Evolutionary conservation across 306 rosid species (phyloP).

Genomic region (Calophaca sinica): DNA sequence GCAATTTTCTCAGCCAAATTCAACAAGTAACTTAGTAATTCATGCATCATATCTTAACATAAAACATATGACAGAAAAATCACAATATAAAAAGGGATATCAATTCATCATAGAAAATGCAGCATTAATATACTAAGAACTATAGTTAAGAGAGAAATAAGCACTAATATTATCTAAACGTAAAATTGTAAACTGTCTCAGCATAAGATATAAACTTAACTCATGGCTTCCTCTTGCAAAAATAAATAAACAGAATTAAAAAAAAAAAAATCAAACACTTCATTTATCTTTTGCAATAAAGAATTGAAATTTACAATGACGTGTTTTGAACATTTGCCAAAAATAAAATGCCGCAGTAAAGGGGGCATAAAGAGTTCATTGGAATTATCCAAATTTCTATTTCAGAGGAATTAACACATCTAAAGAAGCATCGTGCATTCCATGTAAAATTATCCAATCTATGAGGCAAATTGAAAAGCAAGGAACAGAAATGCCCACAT

Average conservation of each 20-base stretch:
- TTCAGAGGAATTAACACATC: background rate
- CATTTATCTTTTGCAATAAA: background rate
- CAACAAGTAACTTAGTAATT: background rate
- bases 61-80: conserved; percentile 10
- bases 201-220: too few relatives aligned
- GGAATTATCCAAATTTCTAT: background rate
- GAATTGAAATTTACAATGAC: background rate
- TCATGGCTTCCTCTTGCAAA: background rate
- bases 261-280: conserved; percentile 8
- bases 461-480: background rate
- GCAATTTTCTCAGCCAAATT: conserved; percentile 5
- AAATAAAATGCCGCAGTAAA: too few relatives aligned
- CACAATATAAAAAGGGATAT: background rate
- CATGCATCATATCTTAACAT: conserved; percentile 24
- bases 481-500: background rate
- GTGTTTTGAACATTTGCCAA: background rate
- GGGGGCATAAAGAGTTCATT: background rate
- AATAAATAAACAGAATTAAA: background rate
- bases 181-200: background rate
- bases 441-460: background rate
- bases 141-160: too few relatives aligned
- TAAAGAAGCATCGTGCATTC: background rate
- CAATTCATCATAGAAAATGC: conserved; percentile 1
- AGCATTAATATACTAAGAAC: background rate
- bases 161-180: too few relatives aligned